Evolutionary conservation across 1,139 yeast species (phyloP).

Genomic region (Lodderomyces orthopsilosis): DNA sequence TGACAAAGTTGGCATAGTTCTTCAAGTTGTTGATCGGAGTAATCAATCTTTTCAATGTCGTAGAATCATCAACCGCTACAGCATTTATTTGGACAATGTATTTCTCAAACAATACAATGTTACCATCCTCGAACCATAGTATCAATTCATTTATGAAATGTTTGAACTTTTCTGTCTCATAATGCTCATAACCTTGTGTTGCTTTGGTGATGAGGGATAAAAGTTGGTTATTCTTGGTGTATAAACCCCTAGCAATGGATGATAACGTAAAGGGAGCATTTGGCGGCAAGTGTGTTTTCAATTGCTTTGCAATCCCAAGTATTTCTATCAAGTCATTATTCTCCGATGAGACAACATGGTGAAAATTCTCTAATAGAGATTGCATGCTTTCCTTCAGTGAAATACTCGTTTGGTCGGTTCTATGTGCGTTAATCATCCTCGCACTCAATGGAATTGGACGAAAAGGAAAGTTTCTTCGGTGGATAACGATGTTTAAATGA

Average conservation of each 20-base stretch:
- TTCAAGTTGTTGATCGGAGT: constrained; percentile 34
- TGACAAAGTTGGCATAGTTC: constrained; percentile 26
- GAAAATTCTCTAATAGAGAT: constrained; percentile 14
- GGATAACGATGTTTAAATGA: too few relatives aligned
- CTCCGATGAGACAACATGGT: constrained; percentile 26
- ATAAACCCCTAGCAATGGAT: constrained; percentile 39
- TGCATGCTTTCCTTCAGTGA: not conserved
- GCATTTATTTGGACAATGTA: constrained; percentile 19
- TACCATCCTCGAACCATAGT: constrained; percentile 37
- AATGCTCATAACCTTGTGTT: constrained; percentile 16
- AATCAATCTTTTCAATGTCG: constrained; percentile 20
- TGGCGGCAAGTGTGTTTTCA: constrained; percentile 17
- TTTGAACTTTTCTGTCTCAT: constrained; percentile 31
- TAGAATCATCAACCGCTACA: constrained; percentile 10
- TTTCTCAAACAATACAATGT: constrained; percentile 32
- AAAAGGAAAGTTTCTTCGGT: not conserved
- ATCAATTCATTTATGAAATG: constrained; percentile 39
- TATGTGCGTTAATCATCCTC: too few relatives aligned
- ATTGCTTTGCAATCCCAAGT: constrained; percentile 34
- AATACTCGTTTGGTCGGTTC: not conserved
- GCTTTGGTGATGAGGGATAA: constrained; percentile 22
- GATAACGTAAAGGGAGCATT: constrained; percentile 20
- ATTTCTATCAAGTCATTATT: constrained; percentile 35
- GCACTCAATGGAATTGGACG: not conserved
- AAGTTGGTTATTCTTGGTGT: constrained; percentile 38